Evolutionary conservation across 176 grass and related monocot species (phyloP).

Genomic region (Dendrocalamus sinicus): DNA sequence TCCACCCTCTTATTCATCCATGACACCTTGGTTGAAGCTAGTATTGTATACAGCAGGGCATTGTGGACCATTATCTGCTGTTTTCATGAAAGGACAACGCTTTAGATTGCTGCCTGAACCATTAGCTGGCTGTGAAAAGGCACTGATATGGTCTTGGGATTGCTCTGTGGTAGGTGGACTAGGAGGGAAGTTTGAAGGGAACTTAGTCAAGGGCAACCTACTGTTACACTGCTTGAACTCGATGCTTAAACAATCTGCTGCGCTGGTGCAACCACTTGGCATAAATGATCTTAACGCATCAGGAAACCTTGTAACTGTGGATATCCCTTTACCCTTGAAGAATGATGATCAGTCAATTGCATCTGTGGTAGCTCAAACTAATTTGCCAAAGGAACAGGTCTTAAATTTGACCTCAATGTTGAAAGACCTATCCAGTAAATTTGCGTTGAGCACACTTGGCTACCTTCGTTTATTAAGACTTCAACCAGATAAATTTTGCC

Average conservation of each 20-base stretch:
- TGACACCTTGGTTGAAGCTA: constrained; percentile 99
- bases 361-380: constrained; percentile 51
- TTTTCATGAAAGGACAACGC: constrained; percentile 92
- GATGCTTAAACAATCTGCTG: constrained; percentile 85
- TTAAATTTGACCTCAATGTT: constrained; percentile 71
- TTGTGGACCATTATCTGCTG: constrained; percentile 85
- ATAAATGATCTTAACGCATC: constrained; percentile 74
- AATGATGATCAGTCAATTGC: constrained; percentile 74
- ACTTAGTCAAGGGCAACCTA: constrained; percentile 93
- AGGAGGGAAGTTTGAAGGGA: constrained; percentile 95
- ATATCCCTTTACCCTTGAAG: constrained; percentile 84
- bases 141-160: constrained; percentile 97
- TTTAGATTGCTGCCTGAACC: constrained; percentile 87
- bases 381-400: constrained; percentile 52
- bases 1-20: constrained; percentile 85
- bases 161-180: constrained; percentile 73
- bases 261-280: constrained; percentile 87
- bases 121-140: constrained; percentile 87
- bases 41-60: constrained; percentile 74
- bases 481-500: constrained; percentile 46
- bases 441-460: constrained; percentile 72
- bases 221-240: constrained; percentile 93
- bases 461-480: constrained; percentile 93
- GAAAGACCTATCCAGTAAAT: constrained; percentile 68
- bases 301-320: constrained; percentile 75